Evolutionary conservation across 2,329 filamentous ascomycete species (phyloP), one percentile per base, ranked within the genome.

Genomic region (Ceratocystis cacaofunesta): DNA sequence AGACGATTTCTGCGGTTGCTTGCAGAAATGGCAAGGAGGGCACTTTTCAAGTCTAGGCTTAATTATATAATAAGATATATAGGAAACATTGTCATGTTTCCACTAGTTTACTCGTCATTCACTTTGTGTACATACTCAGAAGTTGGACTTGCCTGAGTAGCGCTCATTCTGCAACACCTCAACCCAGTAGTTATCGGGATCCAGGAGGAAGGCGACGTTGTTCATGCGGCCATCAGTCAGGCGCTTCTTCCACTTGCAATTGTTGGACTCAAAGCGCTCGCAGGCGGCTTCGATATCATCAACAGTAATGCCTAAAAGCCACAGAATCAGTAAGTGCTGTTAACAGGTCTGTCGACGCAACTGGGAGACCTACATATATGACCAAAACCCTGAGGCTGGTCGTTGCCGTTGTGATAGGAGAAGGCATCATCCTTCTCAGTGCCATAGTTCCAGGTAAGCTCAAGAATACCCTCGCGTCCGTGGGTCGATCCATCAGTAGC

Each of bases 171-270:
- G 90, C 62, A 96, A 79, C 71, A 87, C 73, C 76, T 87, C 85
- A 64, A 90, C 82, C 89, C 88, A 95, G 77, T 95, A 95, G 61
- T 82, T 84, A 75, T 96, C 91, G 0, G 92, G 91, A 70, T 92
- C 92, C 61, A 96, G 79, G 60, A 97, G 77, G 73, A 97, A 97
- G 0, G 94, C 94, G 64, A 97, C 86, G 69, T 94, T 90, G 81
- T 89, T 92, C 92, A 96, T 96, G 58, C 83, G 80, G 1, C 92
- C 92, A 69, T 97, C 92, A 1, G 90, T 95, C 68, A 97, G 80
- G 69, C 89, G 82, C 85, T 97, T 97, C 85, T 96, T 96, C 90
- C 91, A 99, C 75, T 82, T 86, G 65, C 92, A 88, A 5, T 87
- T 83, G 72, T 89, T 78, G 65, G 85, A 83, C 74, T 97, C 94